phyloP scores from a whole-genome alignment of 805 yeast genomes.

The Candida hispaniensis region DNA sequence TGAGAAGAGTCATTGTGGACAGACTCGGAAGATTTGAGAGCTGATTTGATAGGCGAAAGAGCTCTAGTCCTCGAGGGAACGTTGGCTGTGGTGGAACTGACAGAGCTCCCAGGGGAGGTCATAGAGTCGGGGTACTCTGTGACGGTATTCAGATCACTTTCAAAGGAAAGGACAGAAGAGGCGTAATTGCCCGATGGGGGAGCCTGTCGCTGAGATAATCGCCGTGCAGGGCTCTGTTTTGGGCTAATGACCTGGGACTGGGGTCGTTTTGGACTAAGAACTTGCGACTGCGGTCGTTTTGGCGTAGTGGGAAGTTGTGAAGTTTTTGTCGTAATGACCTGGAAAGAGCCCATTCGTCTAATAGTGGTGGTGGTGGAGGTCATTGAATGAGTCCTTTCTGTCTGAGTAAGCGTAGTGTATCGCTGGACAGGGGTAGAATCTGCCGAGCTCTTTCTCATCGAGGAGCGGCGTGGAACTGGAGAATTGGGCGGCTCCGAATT shows the following conservation, averaged over 20 bases:
- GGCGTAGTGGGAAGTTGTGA: conserved; percentile 19
- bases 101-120: conserved; percentile 11
- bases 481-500: conserved; percentile 3
- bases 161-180: conserved; percentile 22
- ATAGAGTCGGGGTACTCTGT: conserved; percentile 19
- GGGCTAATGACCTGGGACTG: conserved; percentile 5
- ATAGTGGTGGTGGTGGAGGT: conserved; percentile 30
- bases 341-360: conserved; percentile 30
- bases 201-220: conserved; percentile 1
- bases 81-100: conserved; percentile 3
- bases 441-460: conserved; percentile 2
- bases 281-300: conserved; percentile 7
- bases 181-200: conserved; percentile 17
- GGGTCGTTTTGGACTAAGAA: conserved; percentile 5
- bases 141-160: conserved; percentile 23
- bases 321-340: conserved; percentile 27
- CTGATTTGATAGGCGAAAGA: conserved; percentile 28
- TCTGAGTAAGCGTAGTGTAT: conserved; percentile 25
- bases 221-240: not conserved
- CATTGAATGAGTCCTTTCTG: conserved; percentile 30
- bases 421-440: conserved; percentile 9
- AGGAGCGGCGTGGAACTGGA: conserved; percentile 1
- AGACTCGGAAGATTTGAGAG: conserved; percentile 22
- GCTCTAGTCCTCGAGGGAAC: conserved; percentile 21
- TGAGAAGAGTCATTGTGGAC: conserved; percentile 15